Conservation (phyloP, 31 red algal genomes). For the Porphyra umbilicalis region DNA sequence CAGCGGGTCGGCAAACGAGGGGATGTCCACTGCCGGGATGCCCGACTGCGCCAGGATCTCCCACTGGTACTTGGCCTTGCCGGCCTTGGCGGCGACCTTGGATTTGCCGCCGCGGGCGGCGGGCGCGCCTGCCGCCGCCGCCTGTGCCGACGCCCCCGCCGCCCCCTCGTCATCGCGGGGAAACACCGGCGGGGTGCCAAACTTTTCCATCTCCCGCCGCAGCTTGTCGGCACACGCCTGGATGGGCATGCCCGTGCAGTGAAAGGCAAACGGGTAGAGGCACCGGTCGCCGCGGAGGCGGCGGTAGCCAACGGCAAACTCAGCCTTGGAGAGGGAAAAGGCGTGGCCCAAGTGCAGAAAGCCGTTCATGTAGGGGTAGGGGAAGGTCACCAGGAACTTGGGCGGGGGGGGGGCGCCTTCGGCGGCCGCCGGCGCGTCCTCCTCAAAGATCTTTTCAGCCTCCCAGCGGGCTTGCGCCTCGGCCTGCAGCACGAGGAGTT, state of each 20-base stretch:
- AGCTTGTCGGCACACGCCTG: constrained; percentile 91
- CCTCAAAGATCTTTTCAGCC: constrained; percentile 34
- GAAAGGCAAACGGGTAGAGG: constrained; percentile 97
- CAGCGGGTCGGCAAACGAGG: constrained; percentile 80
- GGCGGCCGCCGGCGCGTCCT: constrained; percentile 31
- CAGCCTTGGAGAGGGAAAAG: constrained; percentile 92
- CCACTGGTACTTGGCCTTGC: constrained; percentile 73
- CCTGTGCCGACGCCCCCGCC: background rate
- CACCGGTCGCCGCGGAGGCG: constrained; percentile 59
- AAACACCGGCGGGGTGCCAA: constrained; percentile 79
- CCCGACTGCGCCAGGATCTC: constrained; percentile 80
- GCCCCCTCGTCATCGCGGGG: constrained; percentile 21
- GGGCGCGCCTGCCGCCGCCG: background rate
- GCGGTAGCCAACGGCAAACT: constrained; percentile 83
- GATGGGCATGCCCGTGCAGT: constrained; percentile 99
- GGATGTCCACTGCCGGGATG: constrained; percentile 55
- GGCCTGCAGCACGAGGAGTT: constrained; percentile 46
- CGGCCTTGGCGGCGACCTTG: constrained; percentile 71
- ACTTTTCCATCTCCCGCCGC: constrained; percentile 58
- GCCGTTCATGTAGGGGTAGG: constrained; percentile 97
- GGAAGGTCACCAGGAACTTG: constrained; percentile 95
- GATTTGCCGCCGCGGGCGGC: constrained; percentile 46
- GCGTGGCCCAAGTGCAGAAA: constrained; percentile 98
- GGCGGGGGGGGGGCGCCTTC: background rate
- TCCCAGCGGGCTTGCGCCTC: constrained; percentile 56